phyloP scores from a whole-genome alignment of 2,329 filamentous ascomycete species.

The Colletotrichum lini region DNA sequence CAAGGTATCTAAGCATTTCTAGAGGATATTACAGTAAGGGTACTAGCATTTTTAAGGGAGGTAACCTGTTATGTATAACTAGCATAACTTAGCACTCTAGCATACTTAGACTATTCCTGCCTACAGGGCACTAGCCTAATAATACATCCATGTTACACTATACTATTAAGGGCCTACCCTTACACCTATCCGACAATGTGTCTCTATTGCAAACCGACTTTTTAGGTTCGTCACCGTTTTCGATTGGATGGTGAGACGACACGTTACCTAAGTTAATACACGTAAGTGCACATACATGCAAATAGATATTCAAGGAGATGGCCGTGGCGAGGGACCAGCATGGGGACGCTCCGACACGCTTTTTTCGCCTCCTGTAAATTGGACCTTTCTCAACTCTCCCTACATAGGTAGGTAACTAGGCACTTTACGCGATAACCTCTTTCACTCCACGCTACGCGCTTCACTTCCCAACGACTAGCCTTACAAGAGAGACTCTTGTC shows the following conservation, averaged over 20 bases:
- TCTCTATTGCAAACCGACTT: background rate
- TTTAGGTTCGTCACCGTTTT: constrained; percentile 26
- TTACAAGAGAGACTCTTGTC: background rate
- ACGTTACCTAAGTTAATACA: constrained; percentile 25
- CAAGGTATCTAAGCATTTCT: too few relatives aligned
- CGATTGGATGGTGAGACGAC: constrained; percentile 38
- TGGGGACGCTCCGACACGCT: background rate
- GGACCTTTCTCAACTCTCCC: background rate
- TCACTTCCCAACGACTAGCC: background rate
- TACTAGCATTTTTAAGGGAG: too few relatives aligned
- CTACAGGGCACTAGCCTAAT: too few relatives aligned
- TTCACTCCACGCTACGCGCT: background rate
- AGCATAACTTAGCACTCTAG: too few relatives aligned
- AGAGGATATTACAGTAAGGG: too few relatives aligned
- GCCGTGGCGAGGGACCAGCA: background rate
- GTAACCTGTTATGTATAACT: too few relatives aligned
- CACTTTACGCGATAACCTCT: constrained; percentile 14
- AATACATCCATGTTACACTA: too few relatives aligned
- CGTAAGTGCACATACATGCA: background rate
- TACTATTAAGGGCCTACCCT: too few relatives aligned
- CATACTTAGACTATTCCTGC: too few relatives aligned
- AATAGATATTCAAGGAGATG: background rate
- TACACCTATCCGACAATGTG: background rate
- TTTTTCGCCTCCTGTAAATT: background rate
- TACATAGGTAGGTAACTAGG: background rate